phyloP scores from a whole-genome alignment of 345 rosid species.

The Heritiera littoralis region DNA sequence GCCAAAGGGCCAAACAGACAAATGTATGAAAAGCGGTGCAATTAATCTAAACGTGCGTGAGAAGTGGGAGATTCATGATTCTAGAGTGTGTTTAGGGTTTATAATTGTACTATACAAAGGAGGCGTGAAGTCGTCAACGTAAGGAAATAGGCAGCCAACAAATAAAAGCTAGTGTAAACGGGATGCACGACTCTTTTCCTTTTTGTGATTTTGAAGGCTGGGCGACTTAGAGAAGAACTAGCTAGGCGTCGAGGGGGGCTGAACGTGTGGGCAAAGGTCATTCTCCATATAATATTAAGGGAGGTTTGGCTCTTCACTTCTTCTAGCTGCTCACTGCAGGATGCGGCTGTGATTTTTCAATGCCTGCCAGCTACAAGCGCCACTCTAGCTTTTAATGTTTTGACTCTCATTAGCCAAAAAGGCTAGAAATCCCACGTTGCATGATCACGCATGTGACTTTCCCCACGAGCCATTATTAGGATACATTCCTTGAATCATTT shows the following conservation, averaged over 20 bases:
- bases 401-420: neutral
- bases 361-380: constrained; percentile 6
- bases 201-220: neutral
- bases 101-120: neutral
- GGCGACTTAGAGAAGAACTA: neutral
- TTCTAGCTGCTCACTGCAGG: neutral
- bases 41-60: neutral
- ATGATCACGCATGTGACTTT: constrained; percentile 1
- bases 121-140: constrained; percentile 18
- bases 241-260: neutral
- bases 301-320: too few species aligned
- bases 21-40: neutral
- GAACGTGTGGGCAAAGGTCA: neutral
- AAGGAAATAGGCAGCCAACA: neutral
- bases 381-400: constrained; percentile 16
- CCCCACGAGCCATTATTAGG: neutral
- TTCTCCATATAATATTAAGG: neutral
- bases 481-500: constrained; percentile 1
- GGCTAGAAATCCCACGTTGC: neutral
- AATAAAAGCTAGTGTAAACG: constrained; percentile 26
- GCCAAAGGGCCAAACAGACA: neutral
- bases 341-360: neutral
- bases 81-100: constrained; percentile 15
- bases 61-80: neutral
- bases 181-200: constrained; percentile 17